Evolutionary conservation across 2,329 filamentous ascomycete species (phyloP).

Genomic region (Sclerotiophoma versabilis): DNA sequence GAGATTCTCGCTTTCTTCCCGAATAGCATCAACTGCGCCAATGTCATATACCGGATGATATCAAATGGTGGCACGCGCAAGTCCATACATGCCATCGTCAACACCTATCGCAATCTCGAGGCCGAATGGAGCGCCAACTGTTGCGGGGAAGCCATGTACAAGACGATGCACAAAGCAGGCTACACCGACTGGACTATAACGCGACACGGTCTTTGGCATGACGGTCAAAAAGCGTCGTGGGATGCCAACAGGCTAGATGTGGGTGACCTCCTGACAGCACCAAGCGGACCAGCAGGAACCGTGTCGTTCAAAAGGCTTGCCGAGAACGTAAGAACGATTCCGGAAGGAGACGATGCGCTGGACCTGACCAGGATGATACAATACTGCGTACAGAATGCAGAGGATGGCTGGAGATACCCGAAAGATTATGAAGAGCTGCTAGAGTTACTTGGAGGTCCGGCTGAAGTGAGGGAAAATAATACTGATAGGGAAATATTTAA

Average conservation of each 20-base stretch:
- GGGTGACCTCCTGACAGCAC: not conserved
- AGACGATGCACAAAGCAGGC: conserved; percentile 28
- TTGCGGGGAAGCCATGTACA: conserved; percentile 24
- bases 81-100: conserved; percentile 25
- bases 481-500: conserved; percentile 19
- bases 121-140: conserved; percentile 15
- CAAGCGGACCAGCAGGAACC: not conserved
- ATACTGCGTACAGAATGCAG: conserved; percentile 21
- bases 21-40: conserved; percentile 25
- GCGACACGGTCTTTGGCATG: conserved; percentile 19
- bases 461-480: conserved; percentile 7
- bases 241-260: conserved; percentile 14
- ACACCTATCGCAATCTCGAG: conserved; percentile 21
- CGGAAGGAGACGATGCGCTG: conserved; percentile 28
- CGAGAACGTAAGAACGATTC: conserved; percentile 20
- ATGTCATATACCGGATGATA: conserved; percentile 33
- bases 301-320: conserved; percentile 32
- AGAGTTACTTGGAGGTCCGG: conserved; percentile 17
- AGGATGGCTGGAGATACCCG: conserved; percentile 31
- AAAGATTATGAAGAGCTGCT: conserved; percentile 26
- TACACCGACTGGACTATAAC: conserved; percentile 27
- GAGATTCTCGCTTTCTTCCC: conserved; percentile 37
- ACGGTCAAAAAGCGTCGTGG: conserved; percentile 8
- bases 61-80: conserved; percentile 26
- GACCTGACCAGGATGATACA: conserved; percentile 35